Evolutionary conservation across 345 rosid genomes (phyloP), one percentile per base, ranked within the genome.

Genomic region (Lenwebbia sp.): DNA sequence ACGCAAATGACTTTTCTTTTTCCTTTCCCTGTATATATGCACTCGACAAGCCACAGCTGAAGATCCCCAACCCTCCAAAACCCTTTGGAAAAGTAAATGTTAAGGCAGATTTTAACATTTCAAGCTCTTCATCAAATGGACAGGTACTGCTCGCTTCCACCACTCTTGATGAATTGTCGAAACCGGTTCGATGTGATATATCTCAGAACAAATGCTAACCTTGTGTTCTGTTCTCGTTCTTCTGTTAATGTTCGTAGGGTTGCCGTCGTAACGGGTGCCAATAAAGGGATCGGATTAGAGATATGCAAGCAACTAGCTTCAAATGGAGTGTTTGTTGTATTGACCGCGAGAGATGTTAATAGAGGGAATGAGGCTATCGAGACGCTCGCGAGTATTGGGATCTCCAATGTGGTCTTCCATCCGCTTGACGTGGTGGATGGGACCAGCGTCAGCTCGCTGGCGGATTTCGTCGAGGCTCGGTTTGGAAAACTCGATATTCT

Each of bases 231-330:
- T 65, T 30, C 41, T 65, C 41, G 11, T 62, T 30, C 41, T 65
- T 65, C 41, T 30, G 75, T 65, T 65, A 30, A 65, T 65, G 37
- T 47, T 53, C 40, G 19, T 75, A 86, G 88, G 85, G 54, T 86
- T 47, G 88, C 90, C 1, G 88, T 81, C 7, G 86, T 88, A 14
- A 88, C 86, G 21, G 90, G 90, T 17, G 90, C 75, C 8, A 88
- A 88, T 82, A 88, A 88, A 84, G 88, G 90, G 75, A 30, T 88
- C 6, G 90, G 90, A 23, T 54, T 86, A 26, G 90, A 86, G 85
- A 86, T 84, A 52, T 62, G 30, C 57, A 86, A 82, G 78, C 88
- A 86, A 37, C 83, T 86, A 33, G 76, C 90, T n/a, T 86, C 85
- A 13, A 82, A 84, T 53, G 86, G 84, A 21, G 65, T 88, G 47